These are phyloP conservation scores for Cavenderia fasciculata DNA, from an alignment of 78 protist genomes.

Conservation along the genomic window DNA sequence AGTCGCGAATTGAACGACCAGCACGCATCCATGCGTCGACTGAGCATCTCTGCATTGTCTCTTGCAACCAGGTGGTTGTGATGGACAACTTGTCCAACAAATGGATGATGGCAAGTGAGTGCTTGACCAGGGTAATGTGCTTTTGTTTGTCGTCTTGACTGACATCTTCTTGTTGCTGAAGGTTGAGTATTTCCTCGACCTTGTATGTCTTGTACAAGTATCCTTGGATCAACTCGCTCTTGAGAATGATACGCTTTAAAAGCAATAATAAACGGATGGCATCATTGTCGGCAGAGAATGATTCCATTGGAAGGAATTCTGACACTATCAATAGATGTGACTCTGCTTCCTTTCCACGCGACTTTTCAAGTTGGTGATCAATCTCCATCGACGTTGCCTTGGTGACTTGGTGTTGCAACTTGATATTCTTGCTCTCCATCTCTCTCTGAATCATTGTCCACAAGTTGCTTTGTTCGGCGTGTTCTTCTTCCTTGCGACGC, in stretches of 20 bases:
- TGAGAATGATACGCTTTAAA: conserved; percentile 25
- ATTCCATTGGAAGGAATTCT: conserved; percentile 62
- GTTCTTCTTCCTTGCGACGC: conserved; percentile 62
- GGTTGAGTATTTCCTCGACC: conserved; percentile 43
- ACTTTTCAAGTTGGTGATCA: conserved; percentile 62
- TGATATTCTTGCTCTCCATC: conserved; percentile 32
- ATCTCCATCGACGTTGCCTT: conserved; percentile 59
- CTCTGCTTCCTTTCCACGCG: conserved; percentile 25
- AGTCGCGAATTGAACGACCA: conserved; percentile 47
- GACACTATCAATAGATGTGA: conserved; percentile 18
- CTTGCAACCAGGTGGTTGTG: conserved; percentile 46
- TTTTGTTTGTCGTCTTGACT: conserved; percentile 9
- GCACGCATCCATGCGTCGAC: conserved; percentile 45
- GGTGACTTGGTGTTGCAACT: conserved; percentile 64
- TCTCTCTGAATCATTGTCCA: conserved; percentile 56
- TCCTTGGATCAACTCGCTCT: conserved; percentile 27
- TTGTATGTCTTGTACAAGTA: conserved; percentile 49
- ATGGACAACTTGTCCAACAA: conserved; percentile 45
- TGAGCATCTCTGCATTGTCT: conserved; percentile 35
- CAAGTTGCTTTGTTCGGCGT: conserved; percentile 24
- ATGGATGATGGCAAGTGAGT: conserved; percentile 53
- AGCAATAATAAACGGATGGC: conserved; percentile 23
- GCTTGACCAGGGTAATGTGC: too few species aligned
- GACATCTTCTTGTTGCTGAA: not conserved
- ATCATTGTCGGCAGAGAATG: conserved; percentile 46